These are phyloP conservation scores for Pleurotus cornucopiae DNA, from an alignment of 768 basidiomycete species.

Conservation along the genomic window DNA sequence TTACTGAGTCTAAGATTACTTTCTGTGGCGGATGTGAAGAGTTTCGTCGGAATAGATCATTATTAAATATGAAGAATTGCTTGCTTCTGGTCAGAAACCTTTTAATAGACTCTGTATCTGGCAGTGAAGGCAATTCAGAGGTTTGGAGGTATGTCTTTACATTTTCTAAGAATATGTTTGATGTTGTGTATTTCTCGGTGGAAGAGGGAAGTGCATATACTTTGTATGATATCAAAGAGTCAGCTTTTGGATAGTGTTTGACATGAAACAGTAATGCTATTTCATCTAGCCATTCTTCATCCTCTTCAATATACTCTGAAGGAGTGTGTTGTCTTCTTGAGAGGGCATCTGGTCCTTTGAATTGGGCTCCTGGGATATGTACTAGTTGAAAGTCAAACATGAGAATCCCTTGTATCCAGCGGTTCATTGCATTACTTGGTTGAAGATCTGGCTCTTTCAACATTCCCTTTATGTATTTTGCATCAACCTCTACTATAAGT, in stretches of 20 bases:
- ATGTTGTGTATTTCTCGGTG: background rate
- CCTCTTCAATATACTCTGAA: constrained; percentile 16
- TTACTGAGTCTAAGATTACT: constrained; percentile 16
- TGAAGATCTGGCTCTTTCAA: constrained; percentile 27
- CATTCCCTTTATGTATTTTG: constrained; percentile 28
- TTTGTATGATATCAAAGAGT: background rate
- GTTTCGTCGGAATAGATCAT: constrained; percentile 11
- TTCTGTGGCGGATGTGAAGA: background rate
- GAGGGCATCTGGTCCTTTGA: constrained; percentile 29
- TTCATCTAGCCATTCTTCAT: constrained; percentile 20
- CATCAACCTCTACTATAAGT: constrained; percentile 28
- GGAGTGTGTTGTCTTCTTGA: constrained; percentile 17
- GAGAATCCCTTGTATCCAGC: constrained; percentile 29
- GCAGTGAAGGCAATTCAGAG: constrained; percentile 5
- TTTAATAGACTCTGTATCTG: background rate
- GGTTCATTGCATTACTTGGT: constrained; percentile 25
- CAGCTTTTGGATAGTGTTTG: background rate
- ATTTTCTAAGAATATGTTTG: background rate
- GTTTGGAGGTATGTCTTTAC: constrained; percentile 14
- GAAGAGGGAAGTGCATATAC: background rate
- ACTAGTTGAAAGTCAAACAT: constrained; percentile 26
- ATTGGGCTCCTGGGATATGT: constrained; percentile 26
- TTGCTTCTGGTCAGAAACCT: constrained; percentile 10
- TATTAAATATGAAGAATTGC: constrained; percentile 11
- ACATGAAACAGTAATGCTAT: background rate